phyloP scores from a whole-genome alignment of 2,329 filamentous ascomycete species.

The Botrytis byssoidea region DNA sequence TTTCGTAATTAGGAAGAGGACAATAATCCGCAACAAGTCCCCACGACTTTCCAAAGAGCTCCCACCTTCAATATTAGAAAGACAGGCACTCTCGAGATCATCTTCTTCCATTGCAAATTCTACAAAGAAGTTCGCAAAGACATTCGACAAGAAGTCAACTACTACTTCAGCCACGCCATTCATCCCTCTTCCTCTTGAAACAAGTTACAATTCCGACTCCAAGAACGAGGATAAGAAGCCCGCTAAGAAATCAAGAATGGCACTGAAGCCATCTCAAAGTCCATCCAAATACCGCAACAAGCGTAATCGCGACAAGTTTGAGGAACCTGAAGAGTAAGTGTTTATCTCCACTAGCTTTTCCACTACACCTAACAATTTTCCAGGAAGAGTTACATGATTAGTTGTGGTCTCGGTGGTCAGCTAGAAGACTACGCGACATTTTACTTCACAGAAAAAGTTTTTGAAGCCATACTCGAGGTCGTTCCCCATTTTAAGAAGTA shows the following conservation, averaged over 20 bases:
- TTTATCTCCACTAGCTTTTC: accelerated
- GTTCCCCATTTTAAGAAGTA: background rate
- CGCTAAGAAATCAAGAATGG: background rate
- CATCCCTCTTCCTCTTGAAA: background rate
- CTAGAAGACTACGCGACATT: background rate
- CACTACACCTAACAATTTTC: background rate
- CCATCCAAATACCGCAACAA: background rate
- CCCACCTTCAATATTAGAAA: background rate
- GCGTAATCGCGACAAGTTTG: background rate
- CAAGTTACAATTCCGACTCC: accelerated
- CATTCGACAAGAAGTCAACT: background rate
- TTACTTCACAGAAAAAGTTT: background rate
- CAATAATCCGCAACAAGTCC: background rate
- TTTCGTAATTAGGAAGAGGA: background rate
- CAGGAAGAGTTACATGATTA: background rate
- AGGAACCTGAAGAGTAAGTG: background rate
- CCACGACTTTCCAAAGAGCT: background rate
- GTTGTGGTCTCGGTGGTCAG: background rate
- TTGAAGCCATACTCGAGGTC: background rate
- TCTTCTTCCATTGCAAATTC: background rate
- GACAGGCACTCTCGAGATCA: no score
- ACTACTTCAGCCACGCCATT: no score
- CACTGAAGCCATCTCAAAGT: background rate
- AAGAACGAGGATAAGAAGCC: no score
- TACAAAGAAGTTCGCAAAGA: background rate